phyloP scores from a whole-genome alignment of 352 stramenopile genomes.

The Globisporangium camurandrum region DNA sequence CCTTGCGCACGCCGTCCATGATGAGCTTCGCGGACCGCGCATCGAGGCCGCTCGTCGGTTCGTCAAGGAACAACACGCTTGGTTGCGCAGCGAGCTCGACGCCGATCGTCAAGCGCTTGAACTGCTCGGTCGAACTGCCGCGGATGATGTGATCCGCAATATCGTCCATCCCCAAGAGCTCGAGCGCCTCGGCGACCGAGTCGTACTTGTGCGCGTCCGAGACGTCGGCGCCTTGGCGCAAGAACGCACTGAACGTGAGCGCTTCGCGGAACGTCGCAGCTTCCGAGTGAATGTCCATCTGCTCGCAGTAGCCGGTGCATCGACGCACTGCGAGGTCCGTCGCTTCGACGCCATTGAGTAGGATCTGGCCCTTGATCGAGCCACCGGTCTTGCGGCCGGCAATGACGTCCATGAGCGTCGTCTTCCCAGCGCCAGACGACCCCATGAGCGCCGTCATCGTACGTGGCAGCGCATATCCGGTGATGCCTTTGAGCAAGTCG shows the following conservation, averaged over 20 bases:
- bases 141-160: constrained; percentile 33
- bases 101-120: constrained; percentile 49
- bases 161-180: constrained; percentile 18
- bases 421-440: constrained; percentile 84
- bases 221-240: constrained; percentile 33
- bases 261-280: constrained; percentile 86
- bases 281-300: constrained; percentile 85
- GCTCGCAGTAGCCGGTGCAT: constrained; percentile 42
- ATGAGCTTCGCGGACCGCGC: constrained; percentile 67
- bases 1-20: constrained; percentile 76
- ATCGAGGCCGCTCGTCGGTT: constrained; percentile 82
- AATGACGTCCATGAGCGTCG: constrained; percentile 94
- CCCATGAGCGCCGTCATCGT: constrained; percentile 73
- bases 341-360: constrained; percentile 85
- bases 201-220: background rate
- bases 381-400: constrained; percentile 89
- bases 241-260: constrained; percentile 82
- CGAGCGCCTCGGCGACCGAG: constrained; percentile 30
- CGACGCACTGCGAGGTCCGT: constrained; percentile 37
- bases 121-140: constrained; percentile 34
- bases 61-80: constrained; percentile 72
- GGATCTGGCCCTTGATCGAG: constrained; percentile 76
- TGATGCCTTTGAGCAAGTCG: constrained; percentile 60
- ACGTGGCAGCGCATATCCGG: constrained; percentile 36
- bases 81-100: constrained; percentile 71